phyloP scores from a whole-genome alignment of 2,329 filamentous ascomycete species.

The Sclerotinia subarctica region DNA sequence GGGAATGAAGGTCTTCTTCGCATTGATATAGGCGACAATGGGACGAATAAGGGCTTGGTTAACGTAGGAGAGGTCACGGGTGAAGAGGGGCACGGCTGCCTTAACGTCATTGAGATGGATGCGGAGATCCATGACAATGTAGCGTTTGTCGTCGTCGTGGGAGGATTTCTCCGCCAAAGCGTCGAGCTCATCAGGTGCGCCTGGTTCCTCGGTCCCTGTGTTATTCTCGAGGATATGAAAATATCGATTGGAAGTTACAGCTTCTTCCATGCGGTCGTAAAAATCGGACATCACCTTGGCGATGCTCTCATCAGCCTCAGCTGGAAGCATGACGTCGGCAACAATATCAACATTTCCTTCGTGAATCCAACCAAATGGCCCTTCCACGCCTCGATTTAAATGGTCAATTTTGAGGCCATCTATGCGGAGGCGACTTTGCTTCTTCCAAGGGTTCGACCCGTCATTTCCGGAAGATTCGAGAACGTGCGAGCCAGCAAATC shows the following conservation, averaged over 20 bases:
- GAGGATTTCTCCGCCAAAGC: slow-evolving; percentile 33
- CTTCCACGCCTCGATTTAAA: slow-evolving; percentile 86
- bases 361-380: slow-evolving; percentile 96
- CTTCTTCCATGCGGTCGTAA: slow-evolving; percentile 92
- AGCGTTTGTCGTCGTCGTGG: slow-evolving; percentile 62
- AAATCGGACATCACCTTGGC: slow-evolving; percentile 96
- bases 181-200: slow-evolving; percentile 33
- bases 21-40: slow-evolving; percentile 98
- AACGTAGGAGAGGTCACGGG: slow-evolving; percentile 85
- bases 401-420: slow-evolving; percentile 95
- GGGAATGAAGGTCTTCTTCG: slow-evolving; percentile 89
- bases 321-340: slow-evolving; percentile 90
- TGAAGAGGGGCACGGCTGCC: slow-evolving; percentile 89
- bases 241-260: slow-evolving; percentile 75
- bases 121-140: slow-evolving; percentile 90
- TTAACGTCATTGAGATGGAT: slow-evolving; percentile 94
- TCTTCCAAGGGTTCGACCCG: slow-evolving; percentile 81
- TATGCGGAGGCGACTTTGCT: slow-evolving; percentile 87
- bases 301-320: slow-evolving; percentile 82
- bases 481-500: slow-evolving; percentile 63
- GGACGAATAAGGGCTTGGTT: slow-evolving; percentile 93
- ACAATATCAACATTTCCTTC: slow-evolving; percentile 97
- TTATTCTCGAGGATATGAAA: slow-evolving; percentile 55
- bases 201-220: slow-evolving; percentile 35
- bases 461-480: slow-evolving; percentile 53